These are phyloP conservation scores for Fusarium nodosum DNA, from an alignment of 2,329 filamentous ascomycete genomes.

Conservation along the genomic window DNA sequence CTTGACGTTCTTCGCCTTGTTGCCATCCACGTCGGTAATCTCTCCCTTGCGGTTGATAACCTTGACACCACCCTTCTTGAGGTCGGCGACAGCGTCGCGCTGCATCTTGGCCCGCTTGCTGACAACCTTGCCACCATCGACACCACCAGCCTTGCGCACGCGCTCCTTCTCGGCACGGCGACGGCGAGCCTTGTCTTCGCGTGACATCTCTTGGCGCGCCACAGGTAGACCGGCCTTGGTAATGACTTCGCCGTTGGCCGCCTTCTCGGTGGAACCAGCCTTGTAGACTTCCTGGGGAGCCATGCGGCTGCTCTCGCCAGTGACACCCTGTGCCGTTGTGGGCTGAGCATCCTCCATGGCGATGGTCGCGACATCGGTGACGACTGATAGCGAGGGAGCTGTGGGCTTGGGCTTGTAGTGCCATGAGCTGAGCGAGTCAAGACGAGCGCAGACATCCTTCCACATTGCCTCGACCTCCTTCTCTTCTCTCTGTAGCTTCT, in stretches of 20 bases:
- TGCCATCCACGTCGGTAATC: conserved; percentile 85
- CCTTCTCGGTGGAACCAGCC: conserved; percentile 74
- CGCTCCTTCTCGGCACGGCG: conserved; percentile 89
- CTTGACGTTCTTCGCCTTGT: conserved; percentile 72
- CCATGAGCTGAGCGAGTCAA: conserved; percentile 93
- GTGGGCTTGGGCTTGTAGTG: conserved; percentile 93
- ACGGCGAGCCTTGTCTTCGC: conserved; percentile 84
- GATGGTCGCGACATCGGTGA: conserved; percentile 91
- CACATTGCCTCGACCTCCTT: conserved; percentile 85
- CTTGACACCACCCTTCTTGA: conserved; percentile 90
- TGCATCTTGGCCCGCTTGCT: conserved; percentile 69
- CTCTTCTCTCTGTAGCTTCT: conserved; percentile 86
- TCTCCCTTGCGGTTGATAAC: conserved; percentile 93
- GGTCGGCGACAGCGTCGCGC: conserved; percentile 69
- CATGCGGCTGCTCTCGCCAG: conserved; percentile 77
- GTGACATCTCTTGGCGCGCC: conserved; percentile 85
- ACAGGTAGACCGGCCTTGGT: conserved; percentile 83
- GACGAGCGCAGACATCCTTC: conserved; percentile 81
- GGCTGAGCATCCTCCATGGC: conserved; percentile 96
- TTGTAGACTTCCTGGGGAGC: conserved; percentile 96
- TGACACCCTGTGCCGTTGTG: conserved; percentile 80
- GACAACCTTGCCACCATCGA: conserved; percentile 60
- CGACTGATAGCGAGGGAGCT: conserved; percentile 84
- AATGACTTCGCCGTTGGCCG: conserved; percentile 78
- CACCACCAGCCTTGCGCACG: conserved; percentile 75